These are phyloP conservation scores for Microdochium trichocladiopsis DNA, from an alignment of 2,329 filamentous ascomycete species.

Conservation along the genomic window DNA sequence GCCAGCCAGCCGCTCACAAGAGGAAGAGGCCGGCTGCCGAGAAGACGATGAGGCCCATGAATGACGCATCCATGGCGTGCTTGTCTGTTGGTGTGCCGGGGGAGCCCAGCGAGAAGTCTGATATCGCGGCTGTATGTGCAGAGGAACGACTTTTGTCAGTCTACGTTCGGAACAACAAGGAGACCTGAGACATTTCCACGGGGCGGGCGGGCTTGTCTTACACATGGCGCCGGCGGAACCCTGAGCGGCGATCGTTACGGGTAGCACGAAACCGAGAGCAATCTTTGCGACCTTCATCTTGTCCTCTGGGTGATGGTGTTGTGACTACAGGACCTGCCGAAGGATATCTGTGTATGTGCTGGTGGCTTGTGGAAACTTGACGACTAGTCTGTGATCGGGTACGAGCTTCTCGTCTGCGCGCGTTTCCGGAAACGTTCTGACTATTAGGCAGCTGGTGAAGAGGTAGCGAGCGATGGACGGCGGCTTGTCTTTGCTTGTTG, in stretches of 20 bases:
- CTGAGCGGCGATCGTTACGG: neutral
- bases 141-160: neutral
- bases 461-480: neutral
- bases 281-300: neutral
- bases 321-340: neutral
- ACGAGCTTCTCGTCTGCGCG: too few relatives aligned
- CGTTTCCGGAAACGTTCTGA: neutral
- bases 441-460: too few relatives aligned
- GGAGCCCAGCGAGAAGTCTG: neutral
- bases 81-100: constrained; percentile 12
- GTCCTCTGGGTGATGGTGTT: neutral
- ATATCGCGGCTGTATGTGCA: neutral
- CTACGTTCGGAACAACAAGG: neutral
- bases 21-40: constrained; percentile 19
- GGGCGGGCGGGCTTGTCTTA: neutral
- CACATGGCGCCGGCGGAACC: neutral
- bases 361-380: too few relatives aligned
- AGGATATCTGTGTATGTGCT: too few relatives aligned
- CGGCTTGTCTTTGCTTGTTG: neutral
- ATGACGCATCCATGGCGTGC: constrained; percentile 17
- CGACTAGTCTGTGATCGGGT: too few relatives aligned
- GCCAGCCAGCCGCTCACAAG: constrained; percentile 14
- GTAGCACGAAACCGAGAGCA: neutral
- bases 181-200: neutral
- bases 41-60: constrained; percentile 22